Conservation (phyloP, 495 filamentous ascomycete species). For the Talaromyces ruber region DNA sequence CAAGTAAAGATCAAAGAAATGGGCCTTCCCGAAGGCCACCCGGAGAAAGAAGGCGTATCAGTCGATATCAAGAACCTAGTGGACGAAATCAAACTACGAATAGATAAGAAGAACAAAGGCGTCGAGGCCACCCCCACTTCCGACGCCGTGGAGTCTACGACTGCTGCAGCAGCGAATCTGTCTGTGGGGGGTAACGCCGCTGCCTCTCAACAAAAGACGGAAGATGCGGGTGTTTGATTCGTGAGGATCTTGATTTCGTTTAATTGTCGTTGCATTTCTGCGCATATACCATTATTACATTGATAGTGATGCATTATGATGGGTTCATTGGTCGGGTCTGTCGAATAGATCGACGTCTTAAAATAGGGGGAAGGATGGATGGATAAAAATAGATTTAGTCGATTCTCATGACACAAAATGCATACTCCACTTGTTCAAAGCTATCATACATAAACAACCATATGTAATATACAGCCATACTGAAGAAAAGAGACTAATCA, state of each 20-base stretch:
- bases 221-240: background rate
- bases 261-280: background rate
- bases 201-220: background rate
- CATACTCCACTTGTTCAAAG: background rate
- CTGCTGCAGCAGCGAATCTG: background rate
- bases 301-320: background rate
- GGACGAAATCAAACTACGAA: conserved; percentile 45
- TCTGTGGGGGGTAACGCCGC: background rate
- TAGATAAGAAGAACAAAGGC: background rate
- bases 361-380: background rate
- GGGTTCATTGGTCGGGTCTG: background rate
- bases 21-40: conserved; percentile 67
- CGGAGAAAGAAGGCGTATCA: conserved; percentile 77
- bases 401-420: conserved; percentile 1
- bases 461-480: background rate
- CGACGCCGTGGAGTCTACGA: background rate
- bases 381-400: background rate
- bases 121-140: background rate
- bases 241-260: background rate
- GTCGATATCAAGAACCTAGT: conserved; percentile 54
- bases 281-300: background rate
- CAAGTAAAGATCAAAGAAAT: conserved; percentile 82
- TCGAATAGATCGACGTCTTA: background rate
- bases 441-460: background rate
- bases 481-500: conserved; percentile 24